phyloP scores from a whole-genome alignment of 1,139 yeast genomes.

The Yamadazyma triangularis region DNA sequence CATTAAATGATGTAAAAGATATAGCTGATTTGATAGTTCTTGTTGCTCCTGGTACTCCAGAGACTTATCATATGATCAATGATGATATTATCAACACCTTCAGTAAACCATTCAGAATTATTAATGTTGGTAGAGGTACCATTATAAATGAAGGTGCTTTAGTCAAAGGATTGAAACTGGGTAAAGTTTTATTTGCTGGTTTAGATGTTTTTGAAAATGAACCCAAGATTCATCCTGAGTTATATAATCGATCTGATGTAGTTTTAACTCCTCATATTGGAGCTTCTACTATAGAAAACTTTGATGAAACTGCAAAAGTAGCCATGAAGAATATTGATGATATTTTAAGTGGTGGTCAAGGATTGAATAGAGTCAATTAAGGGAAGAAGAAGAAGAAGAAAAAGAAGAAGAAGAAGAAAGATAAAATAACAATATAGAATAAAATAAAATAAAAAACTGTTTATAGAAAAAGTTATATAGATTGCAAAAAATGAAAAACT shows the following conservation, averaged over 20 bases:
- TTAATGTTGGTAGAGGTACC: conserved; percentile 75
- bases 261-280: conserved; percentile 75
- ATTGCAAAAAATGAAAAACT: too few relatives aligned
- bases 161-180: conserved; percentile 60
- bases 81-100: conserved; percentile 43
- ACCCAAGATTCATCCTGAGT: conserved; percentile 51
- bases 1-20: conserved; percentile 28
- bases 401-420: too few relatives aligned
- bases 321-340: conserved; percentile 45
- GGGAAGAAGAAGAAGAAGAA: too few relatives aligned
- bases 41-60: conserved; percentile 63
- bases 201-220: conserved; percentile 77
- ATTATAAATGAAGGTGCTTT: conserved; percentile 72
- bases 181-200: conserved; percentile 70
- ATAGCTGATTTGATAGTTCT: conserved; percentile 58
- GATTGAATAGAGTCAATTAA: conserved; percentile 34
- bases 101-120: conserved; percentile 52
- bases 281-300: conserved; percentile 56
- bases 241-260: conserved; percentile 62
- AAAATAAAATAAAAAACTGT: too few relatives aligned
- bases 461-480: too few relatives aligned
- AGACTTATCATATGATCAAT: conserved; percentile 56
- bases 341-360: conserved; percentile 29
- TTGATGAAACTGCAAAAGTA: conserved; percentile 41
- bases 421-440: too few relatives aligned